Percentiles rank a stretch among this genome's conserved stretches.
Evolutionary conservation across 768 basidiomycete genomes (phyloP).

Genomic region (Lentinus tigrinus): DNA sequence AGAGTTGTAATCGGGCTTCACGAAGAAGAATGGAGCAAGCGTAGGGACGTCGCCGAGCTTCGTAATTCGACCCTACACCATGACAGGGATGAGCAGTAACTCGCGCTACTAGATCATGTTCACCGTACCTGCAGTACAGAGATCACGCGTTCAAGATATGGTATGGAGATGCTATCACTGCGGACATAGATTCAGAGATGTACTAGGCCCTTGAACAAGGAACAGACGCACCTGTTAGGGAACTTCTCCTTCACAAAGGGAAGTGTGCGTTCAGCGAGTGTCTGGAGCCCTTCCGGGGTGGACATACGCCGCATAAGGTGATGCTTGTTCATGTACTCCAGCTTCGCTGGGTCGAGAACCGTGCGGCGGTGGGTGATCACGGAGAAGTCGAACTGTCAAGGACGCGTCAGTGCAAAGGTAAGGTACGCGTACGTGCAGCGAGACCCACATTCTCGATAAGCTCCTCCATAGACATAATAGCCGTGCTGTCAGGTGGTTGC

Average conservation of each 20-base stretch:
- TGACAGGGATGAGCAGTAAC: not conserved
- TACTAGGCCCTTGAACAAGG: not conserved
- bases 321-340: slow-evolving; percentile 87
- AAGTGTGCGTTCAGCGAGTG: slow-evolving; percentile 54
- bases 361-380: slow-evolving; percentile 80
- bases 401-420: not conserved
- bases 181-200: not conserved
- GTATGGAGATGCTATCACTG: slow-evolving; percentile 44
- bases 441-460: slow-evolving; percentile 59
- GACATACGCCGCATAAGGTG: slow-evolving; percentile 64
- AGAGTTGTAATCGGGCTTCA: slow-evolving; percentile 57
- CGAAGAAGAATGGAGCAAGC: slow-evolving; percentile 77
- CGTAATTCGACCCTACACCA: slow-evolving; percentile 58
- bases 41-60: slow-evolving; percentile 71
- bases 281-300: slow-evolving; percentile 47
- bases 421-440: not conserved
- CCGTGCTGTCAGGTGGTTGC: slow-evolving; percentile 63
- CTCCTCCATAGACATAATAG: slow-evolving; percentile 57
- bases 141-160: slow-evolving; percentile 66
- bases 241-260: slow-evolving; percentile 53
- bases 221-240: slow-evolving; percentile 50
- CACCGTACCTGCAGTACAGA: slow-evolving; percentile 57
- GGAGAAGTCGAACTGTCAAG: slow-evolving; percentile 71
- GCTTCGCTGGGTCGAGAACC: slow-evolving; percentile 74
- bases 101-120: no score